phyloP scores from a whole-genome alignment of 352 stramenopile species.

The Phytopythium oedochilum region DNA sequence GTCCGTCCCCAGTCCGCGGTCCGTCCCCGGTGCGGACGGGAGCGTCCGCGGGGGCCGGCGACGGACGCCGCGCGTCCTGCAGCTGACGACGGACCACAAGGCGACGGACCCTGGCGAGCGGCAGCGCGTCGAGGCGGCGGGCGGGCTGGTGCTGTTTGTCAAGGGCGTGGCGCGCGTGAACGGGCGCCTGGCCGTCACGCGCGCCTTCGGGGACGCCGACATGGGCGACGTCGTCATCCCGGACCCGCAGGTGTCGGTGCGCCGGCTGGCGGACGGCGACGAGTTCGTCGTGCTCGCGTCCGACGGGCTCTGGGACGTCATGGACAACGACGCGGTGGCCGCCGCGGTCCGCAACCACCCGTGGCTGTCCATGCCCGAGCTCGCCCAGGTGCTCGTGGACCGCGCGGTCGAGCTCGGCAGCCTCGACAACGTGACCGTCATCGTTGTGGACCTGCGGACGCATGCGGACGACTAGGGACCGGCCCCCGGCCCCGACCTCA shows the following conservation, averaged over 20 bases:
- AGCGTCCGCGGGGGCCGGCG: neutral
- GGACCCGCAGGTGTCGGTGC: conserved; percentile 51
- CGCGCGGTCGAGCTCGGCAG: conserved; percentile 63
- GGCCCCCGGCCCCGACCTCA: too few species aligned
- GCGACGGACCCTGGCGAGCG: conserved; percentile 61
- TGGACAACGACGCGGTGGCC: conserved; percentile 66
- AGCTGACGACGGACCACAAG: conserved; percentile 78
- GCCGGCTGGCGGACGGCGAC: conserved; percentile 42
- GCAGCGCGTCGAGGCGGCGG: conserved; percentile 57
- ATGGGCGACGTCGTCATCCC: conserved; percentile 57
- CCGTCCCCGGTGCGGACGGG: neutral
- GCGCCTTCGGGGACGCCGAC: conserved; percentile 69
- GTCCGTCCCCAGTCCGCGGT: too few species aligned
- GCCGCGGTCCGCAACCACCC: conserved; percentile 58
- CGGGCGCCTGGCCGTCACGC: conserved; percentile 53
- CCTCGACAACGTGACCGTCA: conserved; percentile 73
- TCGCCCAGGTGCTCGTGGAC: conserved; percentile 58
- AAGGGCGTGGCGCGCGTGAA: conserved; percentile 72
- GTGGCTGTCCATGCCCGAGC: conserved; percentile 56
- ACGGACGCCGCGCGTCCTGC: conserved; percentile 15
- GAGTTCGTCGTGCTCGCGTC: conserved; percentile 77
- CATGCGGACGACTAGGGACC: too few species aligned
- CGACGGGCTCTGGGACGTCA: conserved; percentile 71
- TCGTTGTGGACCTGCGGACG: conserved; percentile 61
- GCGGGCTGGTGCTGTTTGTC: conserved; percentile 70